Percentiles rank a stretch among this genome's conserved stretches.
phyloP scores from a whole-genome alignment of 140 eudicot genomes.

The Senecio squalidus region DNA sequence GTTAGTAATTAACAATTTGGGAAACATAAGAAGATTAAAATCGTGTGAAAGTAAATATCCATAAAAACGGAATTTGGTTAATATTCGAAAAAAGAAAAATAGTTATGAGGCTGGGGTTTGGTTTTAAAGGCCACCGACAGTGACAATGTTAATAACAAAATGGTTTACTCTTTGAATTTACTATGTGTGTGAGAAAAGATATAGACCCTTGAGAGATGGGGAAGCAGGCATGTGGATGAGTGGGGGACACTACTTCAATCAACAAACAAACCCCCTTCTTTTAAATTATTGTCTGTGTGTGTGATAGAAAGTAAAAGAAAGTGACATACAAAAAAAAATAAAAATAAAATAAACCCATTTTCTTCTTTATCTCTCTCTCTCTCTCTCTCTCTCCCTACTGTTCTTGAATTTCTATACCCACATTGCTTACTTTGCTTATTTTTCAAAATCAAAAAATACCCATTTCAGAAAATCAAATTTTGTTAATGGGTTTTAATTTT shows the following conservation, averaged over 20 bases:
- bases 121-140: constrained; percentile 4
- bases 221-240: constrained; percentile 64
- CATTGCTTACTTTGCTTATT: constrained; percentile 33
- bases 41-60: too few relatives aligned
- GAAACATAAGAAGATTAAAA: too few relatives aligned
- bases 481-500: constrained; percentile 7
- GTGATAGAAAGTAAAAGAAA: constrained; percentile 26
- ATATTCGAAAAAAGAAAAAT: too few relatives aligned
- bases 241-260: constrained; percentile 43
- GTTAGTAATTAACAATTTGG: too few relatives aligned
- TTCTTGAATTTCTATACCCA: constrained; percentile 22
- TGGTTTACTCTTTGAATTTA: not conserved
- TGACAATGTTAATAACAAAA: too few relatives aligned
- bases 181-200: constrained; percentile 18
- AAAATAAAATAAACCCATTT: too few relatives aligned
- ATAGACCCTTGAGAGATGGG: constrained; percentile 37
- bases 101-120: constrained; percentile 33
- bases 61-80: too few relatives aligned
- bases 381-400: constrained; percentile 12
- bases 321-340: constrained; percentile 20
- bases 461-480: not conserved
- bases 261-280: constrained; percentile 5
- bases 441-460: constrained; percentile 17
- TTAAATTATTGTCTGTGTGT: constrained; percentile 31
- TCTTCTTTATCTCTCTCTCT: constrained; percentile 14